These are phyloP conservation scores for Tolypocladium paradoxum DNA, from an alignment of 2,329 filamentous ascomycete species.

Conservation along the genomic window DNA sequence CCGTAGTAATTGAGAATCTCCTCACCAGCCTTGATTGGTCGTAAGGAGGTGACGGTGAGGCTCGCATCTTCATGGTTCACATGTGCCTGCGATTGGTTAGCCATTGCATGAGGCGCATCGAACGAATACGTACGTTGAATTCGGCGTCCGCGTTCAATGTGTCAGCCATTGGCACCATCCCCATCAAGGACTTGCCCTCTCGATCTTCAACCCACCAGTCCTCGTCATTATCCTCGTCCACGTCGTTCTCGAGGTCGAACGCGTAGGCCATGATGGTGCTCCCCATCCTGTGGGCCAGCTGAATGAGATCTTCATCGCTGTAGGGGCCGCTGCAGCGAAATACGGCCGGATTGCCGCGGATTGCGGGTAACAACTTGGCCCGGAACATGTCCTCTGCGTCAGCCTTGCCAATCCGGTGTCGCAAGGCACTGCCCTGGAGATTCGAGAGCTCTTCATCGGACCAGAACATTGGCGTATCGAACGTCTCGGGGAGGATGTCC, in stretches of 20 bases:
- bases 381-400: constrained; percentile 62
- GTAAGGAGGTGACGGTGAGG: constrained; percentile 62
- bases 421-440: constrained; percentile 68
- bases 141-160: constrained; percentile 82
- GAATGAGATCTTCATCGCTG: constrained; percentile 33
- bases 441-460: constrained; percentile 54
- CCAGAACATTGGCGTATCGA: constrained; percentile 93
- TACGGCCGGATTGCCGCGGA: constrained; percentile 31
- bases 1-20: constrained; percentile 89
- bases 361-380: constrained; percentile 36
- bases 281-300: constrained; percentile 66
- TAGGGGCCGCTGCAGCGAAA: constrained; percentile 28
- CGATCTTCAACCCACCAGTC: constrained; percentile 57
- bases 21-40: constrained; percentile 56
- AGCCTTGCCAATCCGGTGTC: constrained; percentile 63
- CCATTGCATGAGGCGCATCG: not conserved
- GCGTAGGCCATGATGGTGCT: constrained; percentile 89
- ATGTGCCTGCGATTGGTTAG: constrained; percentile 28
- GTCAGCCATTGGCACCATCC: constrained; percentile 86
- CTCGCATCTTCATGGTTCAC: constrained; percentile 41
- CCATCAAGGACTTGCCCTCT: constrained; percentile 51
- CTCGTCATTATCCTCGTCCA: constrained; percentile 47
- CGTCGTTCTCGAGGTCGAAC: constrained; percentile 61
- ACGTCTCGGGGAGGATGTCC: constrained; percentile 56
- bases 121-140: constrained; percentile 54